Evolutionary conservation across 1,284 basidiomycete genomes (phyloP), one percentile per base, ranked within the genome.

Genomic region (Apiotrichum domesticum): DNA sequence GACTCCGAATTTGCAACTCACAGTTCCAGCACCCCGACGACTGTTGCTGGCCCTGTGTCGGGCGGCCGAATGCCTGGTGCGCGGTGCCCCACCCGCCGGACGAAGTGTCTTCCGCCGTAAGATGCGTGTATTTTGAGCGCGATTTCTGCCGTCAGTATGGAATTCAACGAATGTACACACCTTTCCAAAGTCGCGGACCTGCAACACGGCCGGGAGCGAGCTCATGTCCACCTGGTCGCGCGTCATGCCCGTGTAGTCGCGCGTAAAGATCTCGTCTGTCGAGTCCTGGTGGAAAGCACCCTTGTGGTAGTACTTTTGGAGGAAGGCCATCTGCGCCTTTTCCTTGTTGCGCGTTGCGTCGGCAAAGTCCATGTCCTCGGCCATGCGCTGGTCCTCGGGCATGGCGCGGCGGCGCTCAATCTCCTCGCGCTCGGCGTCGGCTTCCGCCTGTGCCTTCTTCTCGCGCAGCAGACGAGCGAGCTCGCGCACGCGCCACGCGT

Each of bases 231-330:
- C 73, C 0, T 89, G 87, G 29, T 86, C 88, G 71, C 87, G 85
- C 4, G 93, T 97, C 15, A 88, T 86, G 69, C 90, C 88, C 1
- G 90, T 92, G 70, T 81, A 97, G 76, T 98, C 93, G 72, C 87
- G 87, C 67, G 83, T 83, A 66, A 97, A 83, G 62, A 98, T 85
- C 52, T 97, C 92, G 64, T 86, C 84, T 76, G 97, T 95, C 86
- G 92, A 70, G 15, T 33, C 50, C 41, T 90, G 90, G 76, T 96
- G 93, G 81, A 98, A 98, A 58, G 93, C 94, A 68, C 96, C 96
- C 78, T 97, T 98, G 80, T 98, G 96, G 84, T 93, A 98, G 74
- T 97, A 98, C 78, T 96, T 98, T 74, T 98, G 93, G 67, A 98
- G 77, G 79, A 98, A 98, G 67, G 86, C 88, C 73, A 93, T 89